phyloP scores from a whole-genome alignment of 2,329 filamentous ascomycete species.

The Verticillium albo-atrum region DNA sequence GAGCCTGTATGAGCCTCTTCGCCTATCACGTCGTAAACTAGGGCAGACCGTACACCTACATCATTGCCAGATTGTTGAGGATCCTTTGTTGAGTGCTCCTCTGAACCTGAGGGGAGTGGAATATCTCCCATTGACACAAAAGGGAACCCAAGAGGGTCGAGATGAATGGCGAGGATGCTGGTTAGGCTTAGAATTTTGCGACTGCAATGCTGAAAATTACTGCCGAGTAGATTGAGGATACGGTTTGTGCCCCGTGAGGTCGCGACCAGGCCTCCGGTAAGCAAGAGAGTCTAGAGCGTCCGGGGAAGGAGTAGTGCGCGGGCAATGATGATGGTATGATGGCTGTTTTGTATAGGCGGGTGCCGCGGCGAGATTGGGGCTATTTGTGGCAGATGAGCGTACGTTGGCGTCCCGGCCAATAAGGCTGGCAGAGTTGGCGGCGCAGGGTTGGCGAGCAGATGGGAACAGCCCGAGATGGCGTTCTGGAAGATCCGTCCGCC shows the following conservation, averaged over 20 bases:
- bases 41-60: slow-evolving; percentile 5
- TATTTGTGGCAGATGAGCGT: slow-evolving; percentile 11
- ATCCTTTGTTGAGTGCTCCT: slow-evolving; percentile 12
- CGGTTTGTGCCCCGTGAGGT: slow-evolving; percentile 1
- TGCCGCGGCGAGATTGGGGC: slow-evolving; percentile 10
- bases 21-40: not conserved
- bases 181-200: not conserved
- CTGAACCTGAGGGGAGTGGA: slow-evolving; percentile 16
- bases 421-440: slow-evolving; percentile 5
- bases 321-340: slow-evolving; percentile 9
- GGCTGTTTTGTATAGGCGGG: not conserved
- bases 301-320: slow-evolving; percentile 3
- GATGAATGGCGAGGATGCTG: not conserved
- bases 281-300: not conserved
- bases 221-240: slow-evolving; percentile 2
- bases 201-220: not conserved
- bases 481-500: no score
- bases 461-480: not conserved
- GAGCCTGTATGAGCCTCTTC: slow-evolving; percentile 12
- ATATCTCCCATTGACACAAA: slow-evolving; percentile 28
- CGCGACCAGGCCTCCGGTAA: not conserved
- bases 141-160: not conserved
- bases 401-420: slow-evolving; percentile 9
- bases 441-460: not conserved
- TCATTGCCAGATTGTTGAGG: slow-evolving; percentile 8